Evolutionary conservation across 805 yeast genomes (phyloP).

Genomic region (Saccharomycopsis sp.): DNA sequence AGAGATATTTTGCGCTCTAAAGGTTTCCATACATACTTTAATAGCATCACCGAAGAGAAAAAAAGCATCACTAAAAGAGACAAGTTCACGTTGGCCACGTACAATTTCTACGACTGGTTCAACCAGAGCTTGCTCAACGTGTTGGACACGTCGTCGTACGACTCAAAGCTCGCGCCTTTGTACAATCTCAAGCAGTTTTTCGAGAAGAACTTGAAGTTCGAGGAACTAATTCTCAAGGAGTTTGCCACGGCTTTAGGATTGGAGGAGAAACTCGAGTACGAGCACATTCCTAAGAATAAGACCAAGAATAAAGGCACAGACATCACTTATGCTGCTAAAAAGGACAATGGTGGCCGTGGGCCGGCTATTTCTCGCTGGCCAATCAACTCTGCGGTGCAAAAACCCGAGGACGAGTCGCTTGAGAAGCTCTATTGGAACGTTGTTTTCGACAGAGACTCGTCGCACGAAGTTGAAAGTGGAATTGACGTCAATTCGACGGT

Average conservation of each 20-base stretch:
- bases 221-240: conserved; percentile 18
- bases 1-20: conserved; percentile 40
- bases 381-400: conserved; percentile 1
- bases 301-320: conserved; percentile 1
- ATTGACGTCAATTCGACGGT: conserved; percentile 29
- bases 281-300: conserved; percentile 7
- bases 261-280: conserved; percentile 11
- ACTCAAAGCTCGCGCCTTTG: conserved; percentile 40
- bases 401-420: conserved; percentile 25
- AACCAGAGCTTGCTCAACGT: conserved; percentile 28
- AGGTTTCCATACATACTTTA: conserved; percentile 47
- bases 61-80: conserved; percentile 33
- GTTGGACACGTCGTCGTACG: conserved; percentile 34
- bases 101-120: conserved; percentile 42
- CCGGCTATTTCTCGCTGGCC: conserved; percentile 3
- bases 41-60: conserved; percentile 40
- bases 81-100: conserved; percentile 31
- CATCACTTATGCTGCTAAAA: neutral
- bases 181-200: conserved; percentile 53
- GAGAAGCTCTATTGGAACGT: conserved; percentile 41
- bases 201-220: conserved; percentile 45
- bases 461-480: conserved; percentile 34
- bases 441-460: conserved; percentile 27
- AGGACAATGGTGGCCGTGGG: neutral
- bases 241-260: conserved; percentile 12